Percentiles rank a stretch among this genome's conserved stretches.
phyloP scores from a whole-genome alignment of 2,329 filamentous ascomycete genomes.

The Cryphonectria parasitica region DNA sequence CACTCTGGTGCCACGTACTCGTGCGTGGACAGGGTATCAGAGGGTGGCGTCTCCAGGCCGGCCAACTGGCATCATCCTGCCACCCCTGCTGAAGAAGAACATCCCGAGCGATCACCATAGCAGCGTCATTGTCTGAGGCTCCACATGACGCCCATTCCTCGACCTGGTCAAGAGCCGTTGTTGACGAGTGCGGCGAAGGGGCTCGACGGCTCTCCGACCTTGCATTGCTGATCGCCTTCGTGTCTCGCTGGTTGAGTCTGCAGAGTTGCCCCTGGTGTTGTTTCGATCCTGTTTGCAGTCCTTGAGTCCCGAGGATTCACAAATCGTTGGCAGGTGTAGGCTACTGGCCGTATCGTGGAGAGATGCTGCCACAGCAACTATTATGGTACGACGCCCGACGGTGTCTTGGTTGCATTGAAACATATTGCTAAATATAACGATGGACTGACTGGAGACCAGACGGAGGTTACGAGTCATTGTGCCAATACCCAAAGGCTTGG shows the following conservation, averaged over 20 bases:
- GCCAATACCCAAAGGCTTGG: not conserved
- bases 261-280: not conserved
- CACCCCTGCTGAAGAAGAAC: constrained; percentile 6
- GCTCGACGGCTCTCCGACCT: constrained; percentile 2
- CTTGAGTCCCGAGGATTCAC: not conserved
- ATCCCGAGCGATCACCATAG: constrained; percentile 11
- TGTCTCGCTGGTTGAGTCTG: not conserved
- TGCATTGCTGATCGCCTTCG: not conserved
- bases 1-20: constrained; percentile 9
- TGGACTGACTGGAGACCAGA: not conserved
- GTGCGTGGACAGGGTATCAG: constrained; percentile 15
- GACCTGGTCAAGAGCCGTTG: constrained; percentile 1
- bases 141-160: constrained; percentile 11
- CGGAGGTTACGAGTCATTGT: not conserved
- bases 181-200: constrained; percentile 13
- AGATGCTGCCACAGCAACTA: not conserved
- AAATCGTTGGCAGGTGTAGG: not conserved
- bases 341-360: not conserved
- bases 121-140: constrained; percentile 22
- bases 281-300: not conserved
- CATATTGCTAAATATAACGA: constrained; percentile 6
- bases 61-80: constrained; percentile 22
- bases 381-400: constrained; percentile 4
- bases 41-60: constrained; percentile 20
- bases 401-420: constrained; percentile 20